These are phyloP conservation scores for Chrysosphaeria jannelii DNA, from an alignment of 2,329 filamentous ascomycete species.

Conservation along the genomic window DNA sequence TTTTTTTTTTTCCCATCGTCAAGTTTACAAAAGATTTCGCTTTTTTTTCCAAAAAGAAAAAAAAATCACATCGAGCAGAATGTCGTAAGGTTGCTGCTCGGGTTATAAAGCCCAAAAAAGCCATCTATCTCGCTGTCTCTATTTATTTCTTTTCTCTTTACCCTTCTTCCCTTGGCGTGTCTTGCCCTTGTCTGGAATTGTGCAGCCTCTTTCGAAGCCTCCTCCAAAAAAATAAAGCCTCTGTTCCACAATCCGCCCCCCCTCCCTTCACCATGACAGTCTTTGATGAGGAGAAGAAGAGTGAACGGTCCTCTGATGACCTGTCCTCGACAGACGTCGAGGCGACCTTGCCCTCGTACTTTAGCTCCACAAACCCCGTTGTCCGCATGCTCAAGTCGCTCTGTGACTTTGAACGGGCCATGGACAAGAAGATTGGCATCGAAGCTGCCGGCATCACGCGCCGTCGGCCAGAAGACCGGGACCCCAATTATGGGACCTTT, in stretches of 20 bases:
- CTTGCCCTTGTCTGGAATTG: not conserved
- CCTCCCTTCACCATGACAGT: not conserved
- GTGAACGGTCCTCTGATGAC: not conserved
- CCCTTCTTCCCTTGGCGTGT: not conserved
- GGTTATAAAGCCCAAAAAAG: too few relatives aligned
- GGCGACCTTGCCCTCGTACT: constrained; percentile 2
- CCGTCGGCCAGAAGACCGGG: constrained; percentile 14
- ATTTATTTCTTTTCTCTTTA: not conserved
- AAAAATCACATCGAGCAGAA: too few relatives aligned
- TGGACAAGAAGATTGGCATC: constrained; percentile 17
- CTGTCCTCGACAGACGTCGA: constrained; percentile 1
- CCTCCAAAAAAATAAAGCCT: too few relatives aligned
- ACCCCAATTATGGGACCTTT: constrained; percentile 10
- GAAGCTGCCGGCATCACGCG: constrained; percentile 16
- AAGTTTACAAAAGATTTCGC: too few relatives aligned
- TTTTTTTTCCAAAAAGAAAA: too few relatives aligned
- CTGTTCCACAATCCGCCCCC: too few relatives aligned
- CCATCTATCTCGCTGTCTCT: too few relatives aligned
- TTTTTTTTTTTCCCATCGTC: not conserved
- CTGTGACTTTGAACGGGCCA: constrained; percentile 12
- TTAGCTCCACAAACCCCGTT: constrained; percentile 2
- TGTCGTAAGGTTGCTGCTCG: too few relatives aligned
- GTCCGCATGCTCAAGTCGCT: constrained; percentile 9
- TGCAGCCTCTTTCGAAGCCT: too few relatives aligned
- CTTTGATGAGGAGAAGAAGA: not conserved